Evolutionary conservation across 202 grass and related monocot species (phyloP), one percentile per base, ranked within the genome.

Genomic region (Setaria italica): DNA sequence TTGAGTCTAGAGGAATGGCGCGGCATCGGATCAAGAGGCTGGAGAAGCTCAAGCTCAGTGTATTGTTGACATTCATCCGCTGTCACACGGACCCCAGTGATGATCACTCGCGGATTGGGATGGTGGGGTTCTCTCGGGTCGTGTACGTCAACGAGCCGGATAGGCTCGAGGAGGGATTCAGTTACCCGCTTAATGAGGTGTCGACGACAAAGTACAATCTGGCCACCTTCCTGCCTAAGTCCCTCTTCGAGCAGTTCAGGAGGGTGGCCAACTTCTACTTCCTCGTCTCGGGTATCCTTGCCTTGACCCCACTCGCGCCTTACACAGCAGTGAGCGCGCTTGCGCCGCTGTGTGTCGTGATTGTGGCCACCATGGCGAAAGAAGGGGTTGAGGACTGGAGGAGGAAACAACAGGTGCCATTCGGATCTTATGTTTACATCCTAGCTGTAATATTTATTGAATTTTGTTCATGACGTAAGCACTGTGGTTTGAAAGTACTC

Each of bases 241-340:
- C 94, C 59, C 87, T 99, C 47, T 99, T 99, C 70, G 97, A 99
- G 83, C 97, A 99, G 89, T 99, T 99, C 87, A 91, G 97, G 77
- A 94, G 97, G 85, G 97, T 99, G 78, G 97, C 97, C 7, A 99
- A 99, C 83, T 93, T 99, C 83, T 99, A 94, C 74, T 99, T 99
- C 81, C 77, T 99, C 7, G 62, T 99, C 25, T 76, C 97, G 0
- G 97, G 94, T 43, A 87, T 88, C 77, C 91, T 99, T 5, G 84
- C 94, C 42, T 66, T 99, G 57, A 99, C 92, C 54, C 80, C 87
- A 0, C 80, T 99, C 2, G 94, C 92, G 2, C 97, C 97, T 7
- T 99, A 99, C 89, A 88, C 89, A 0, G 97, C 92, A 0, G 90
- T 92, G 9, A 99, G 97, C 5, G 92, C 90, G 0, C 93, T 99